Conservation (phyloP, 129 eudicot genomes). For the Pulicaria dysenterica region DNA sequence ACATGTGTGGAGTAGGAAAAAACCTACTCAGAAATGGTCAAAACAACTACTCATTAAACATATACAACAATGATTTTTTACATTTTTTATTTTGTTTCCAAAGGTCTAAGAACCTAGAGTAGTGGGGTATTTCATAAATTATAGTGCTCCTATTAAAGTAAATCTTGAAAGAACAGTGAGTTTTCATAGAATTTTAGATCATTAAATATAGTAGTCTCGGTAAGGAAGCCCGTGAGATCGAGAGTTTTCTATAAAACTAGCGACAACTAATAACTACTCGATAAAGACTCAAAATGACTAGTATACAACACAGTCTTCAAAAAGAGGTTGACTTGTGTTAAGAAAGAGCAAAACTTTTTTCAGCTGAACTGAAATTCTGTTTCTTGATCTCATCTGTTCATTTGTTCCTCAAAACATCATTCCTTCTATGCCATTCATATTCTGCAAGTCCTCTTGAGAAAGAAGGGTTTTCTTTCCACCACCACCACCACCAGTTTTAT, state of each 20-base stretch:
- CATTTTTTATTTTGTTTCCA: too few relatives aligned
- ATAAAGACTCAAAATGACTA: not conserved
- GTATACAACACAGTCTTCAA: conserved; percentile 21
- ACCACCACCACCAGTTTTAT: conserved; percentile 66
- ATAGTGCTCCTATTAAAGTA: too few relatives aligned
- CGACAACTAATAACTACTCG: not conserved
- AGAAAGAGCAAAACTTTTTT: conserved; percentile 21
- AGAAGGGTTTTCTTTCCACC: conserved; percentile 79
- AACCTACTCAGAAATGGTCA: too few relatives aligned
- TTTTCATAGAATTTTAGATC: too few relatives aligned
- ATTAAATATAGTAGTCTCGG: too few relatives aligned
- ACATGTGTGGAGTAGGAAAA: too few relatives aligned
- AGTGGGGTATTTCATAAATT: too few relatives aligned
- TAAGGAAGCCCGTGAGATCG: not conserved
- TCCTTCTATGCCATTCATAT: conserved; percentile 50
- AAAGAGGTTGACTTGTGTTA: not conserved
- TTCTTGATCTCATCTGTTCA: not conserved
- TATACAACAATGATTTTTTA: too few relatives aligned
- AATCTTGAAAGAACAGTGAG: too few relatives aligned
- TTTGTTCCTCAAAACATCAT: conserved; percentile 57
- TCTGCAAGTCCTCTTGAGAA: conserved; percentile 85
- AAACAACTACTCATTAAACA: too few relatives aligned
- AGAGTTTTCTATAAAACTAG: not conserved
- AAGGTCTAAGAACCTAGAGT: too few relatives aligned
- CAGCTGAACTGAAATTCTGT: conserved; percentile 1